Evolutionary conservation across 2,329 filamentous ascomycete species (phyloP), one percentile per base, ranked within the genome.

Genomic region (Macrophomina tecta): DNA sequence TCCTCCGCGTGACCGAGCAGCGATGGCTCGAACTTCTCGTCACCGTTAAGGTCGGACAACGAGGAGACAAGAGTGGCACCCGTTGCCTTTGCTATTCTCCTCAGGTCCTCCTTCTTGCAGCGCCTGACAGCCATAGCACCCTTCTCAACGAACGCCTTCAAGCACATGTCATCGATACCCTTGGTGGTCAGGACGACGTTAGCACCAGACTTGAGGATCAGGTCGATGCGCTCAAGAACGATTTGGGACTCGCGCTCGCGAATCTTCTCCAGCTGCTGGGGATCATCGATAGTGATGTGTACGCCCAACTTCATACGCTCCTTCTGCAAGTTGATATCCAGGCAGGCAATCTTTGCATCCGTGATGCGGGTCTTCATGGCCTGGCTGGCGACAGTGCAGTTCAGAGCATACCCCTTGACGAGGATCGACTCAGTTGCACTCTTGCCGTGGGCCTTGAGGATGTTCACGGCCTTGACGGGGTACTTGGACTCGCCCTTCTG

Each of bases 271-370:
- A 99, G 86, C 81, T 99, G 95, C 78, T 96, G 90, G 58, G 95
- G 95, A 78, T 99, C 95, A 73, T 99, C 95, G 71, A 99, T 91
- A 12, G 95, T 98, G 75, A 99, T 97, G 81, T 99, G 94, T 68
- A 99, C 95, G 72, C 95, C 95, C 68, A 99, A 85, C 87, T 99
- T 98, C 95, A 99, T 98, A 73, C 94, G 88, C 85, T 98, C 94
- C 85, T 99, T 99, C 78, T 98, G 94, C 75, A 99, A 81, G 82
- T 99, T 99, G 88, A 99, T 98, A 79, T 99, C 95, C 69, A 99
- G 82, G 74, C 94, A 90, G 60, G 95, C 95, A 80, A 99, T 99
- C 85, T 97, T 98, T 72, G 95, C 95, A 80, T 98, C 94, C 63
- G 87, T 88, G 78, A 99, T 88, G 73, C 91, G 88, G 36, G 95